Evolutionary conservation across 257 asterid species (phyloP), one percentile per base, ranked within the genome.

Genomic region (Capsicum pubescens): DNA sequence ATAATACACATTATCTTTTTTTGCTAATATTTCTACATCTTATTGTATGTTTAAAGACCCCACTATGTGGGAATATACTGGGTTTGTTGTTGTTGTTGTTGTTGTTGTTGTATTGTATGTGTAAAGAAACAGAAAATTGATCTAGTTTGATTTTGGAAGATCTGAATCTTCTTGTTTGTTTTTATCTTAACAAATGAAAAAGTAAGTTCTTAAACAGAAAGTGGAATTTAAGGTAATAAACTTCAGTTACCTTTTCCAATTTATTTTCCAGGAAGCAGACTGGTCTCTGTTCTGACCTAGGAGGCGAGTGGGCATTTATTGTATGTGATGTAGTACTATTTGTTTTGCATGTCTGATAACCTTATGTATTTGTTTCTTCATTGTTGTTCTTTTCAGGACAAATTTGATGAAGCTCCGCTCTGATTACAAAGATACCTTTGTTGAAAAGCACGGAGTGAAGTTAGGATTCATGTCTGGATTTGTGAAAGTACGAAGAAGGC

Each of bases 381-480:
- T 14, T 59, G 83, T 50, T 82, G 63, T 60, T 81, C 74, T 42
- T 67, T 84, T 78, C 95, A 97, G 99, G 99, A 97, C 98, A 26
- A 97, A 97, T 87, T 89, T 97, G 90, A 97, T 95, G 99, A 93
- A 97, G 88, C 98, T 97, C 82, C 95, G 98, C 68, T 93, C 98
- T 50, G 98, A 97, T 83, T 97, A 95, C 94, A 97, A 95, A 90
- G 98, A 97, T 85, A 89, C 98, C 58, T 97, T 93, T 88, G 88
- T 86, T 86, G 98, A 95, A 89, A 97, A 97, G 88, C 99, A 97
- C 85, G 99, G 99, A 42, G 99, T 93, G 89, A 97, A 97, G 87
- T 91, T 95, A 80, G 99, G 99, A 21, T 89, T 97, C 21, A 95
- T 93, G 99, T 97, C 98, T 5, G 98, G 98, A 61, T 95, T 97